Conservation (phyloP, 371 early-diverging fungal species). For the Mucor indicus region DNA sequence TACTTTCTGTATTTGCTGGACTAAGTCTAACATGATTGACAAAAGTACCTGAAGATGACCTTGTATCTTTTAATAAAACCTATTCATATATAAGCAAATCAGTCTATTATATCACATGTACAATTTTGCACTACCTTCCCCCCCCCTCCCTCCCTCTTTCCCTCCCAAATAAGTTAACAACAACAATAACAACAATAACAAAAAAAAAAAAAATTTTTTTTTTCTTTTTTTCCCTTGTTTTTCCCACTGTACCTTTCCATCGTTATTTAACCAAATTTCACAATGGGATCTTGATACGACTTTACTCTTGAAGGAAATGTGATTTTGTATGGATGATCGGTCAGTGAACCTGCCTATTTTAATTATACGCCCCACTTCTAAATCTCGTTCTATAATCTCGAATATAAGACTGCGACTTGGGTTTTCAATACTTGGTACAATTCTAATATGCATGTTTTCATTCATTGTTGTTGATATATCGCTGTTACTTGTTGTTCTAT, state of each 20-base stretch:
- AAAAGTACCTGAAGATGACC: constrained; percentile 95
- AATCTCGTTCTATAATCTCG: constrained; percentile 77
- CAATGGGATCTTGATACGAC: constrained; percentile 93
- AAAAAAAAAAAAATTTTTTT: neutral
- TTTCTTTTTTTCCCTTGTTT: neutral
- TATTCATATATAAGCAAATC: constrained; percentile 8
- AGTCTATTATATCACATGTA: constrained; percentile 9
- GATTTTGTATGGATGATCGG: constrained; percentile 55
- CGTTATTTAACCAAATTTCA: constrained; percentile 81
- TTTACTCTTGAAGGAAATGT: constrained; percentile 88
- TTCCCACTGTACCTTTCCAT: constrained; percentile 62
- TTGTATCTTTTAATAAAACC: constrained; percentile 63
- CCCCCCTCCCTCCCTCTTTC: neutral
- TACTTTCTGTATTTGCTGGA: constrained; percentile 82
- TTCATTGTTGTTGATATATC: neutral
- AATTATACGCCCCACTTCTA: constrained; percentile 63
- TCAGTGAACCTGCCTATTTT: constrained; percentile 85
- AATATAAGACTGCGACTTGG: constrained; percentile 74
- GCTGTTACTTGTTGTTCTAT: neutral
- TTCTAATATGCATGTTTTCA: constrained; percentile 59
- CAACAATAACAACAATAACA: no score
- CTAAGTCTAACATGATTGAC: constrained; percentile 89
- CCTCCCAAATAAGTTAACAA: neutral
- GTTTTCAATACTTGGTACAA: constrained; percentile 76
- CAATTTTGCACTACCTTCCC: constrained; percentile 6